Conservation (phyloP, 2,329 filamentous ascomycete species). For the Onygenales sp. region DNA sequence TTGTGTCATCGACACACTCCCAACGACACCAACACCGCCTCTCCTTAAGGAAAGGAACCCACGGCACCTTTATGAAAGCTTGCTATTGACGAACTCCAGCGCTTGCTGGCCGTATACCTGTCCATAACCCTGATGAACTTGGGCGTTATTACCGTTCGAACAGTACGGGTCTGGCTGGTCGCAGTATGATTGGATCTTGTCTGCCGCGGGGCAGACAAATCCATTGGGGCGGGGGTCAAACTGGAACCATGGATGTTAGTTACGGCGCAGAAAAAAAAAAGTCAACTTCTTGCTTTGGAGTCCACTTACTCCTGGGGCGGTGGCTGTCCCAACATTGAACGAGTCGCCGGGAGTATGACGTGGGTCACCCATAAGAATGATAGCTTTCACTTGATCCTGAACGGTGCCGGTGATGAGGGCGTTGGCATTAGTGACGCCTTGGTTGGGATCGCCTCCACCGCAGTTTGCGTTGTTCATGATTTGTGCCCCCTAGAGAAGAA, state of each 20-base stretch:
- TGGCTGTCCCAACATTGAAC: slow-evolving; percentile 54
- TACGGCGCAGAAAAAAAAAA: neutral
- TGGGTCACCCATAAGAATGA: slow-evolving; percentile 57
- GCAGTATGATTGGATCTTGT: slow-evolving; percentile 56
- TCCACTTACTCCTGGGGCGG: slow-evolving; percentile 42
- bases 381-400: slow-evolving; percentile 49
- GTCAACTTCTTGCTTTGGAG: neutral
- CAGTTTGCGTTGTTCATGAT: slow-evolving; percentile 56
- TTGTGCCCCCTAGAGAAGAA: slow-evolving; percentile 43
- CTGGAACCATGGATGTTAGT: slow-evolving; percentile 24
- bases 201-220: slow-evolving; percentile 47
- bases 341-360: slow-evolving; percentile 46
- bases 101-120: slow-evolving; percentile 51
- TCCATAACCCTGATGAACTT: slow-evolving; percentile 54
- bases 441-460: slow-evolving; percentile 44
- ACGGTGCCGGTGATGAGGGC: slow-evolving; percentile 37
- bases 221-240: slow-evolving; percentile 51
- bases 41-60: neutral
- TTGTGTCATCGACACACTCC: too few species aligned
- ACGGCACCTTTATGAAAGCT: slow-evolving; percentile 6
- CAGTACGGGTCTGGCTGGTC: slow-evolving; percentile 56
- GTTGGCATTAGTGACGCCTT: slow-evolving; percentile 18
- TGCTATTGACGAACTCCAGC: slow-evolving; percentile 47
- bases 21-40: too few species aligned
- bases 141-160: slow-evolving; percentile 53